A percentile compares a stretch with the other conserved stretches of the same genome.
Conservation (phyloP, 306 rosid species). For the Adenanthera pavonina region DNA sequence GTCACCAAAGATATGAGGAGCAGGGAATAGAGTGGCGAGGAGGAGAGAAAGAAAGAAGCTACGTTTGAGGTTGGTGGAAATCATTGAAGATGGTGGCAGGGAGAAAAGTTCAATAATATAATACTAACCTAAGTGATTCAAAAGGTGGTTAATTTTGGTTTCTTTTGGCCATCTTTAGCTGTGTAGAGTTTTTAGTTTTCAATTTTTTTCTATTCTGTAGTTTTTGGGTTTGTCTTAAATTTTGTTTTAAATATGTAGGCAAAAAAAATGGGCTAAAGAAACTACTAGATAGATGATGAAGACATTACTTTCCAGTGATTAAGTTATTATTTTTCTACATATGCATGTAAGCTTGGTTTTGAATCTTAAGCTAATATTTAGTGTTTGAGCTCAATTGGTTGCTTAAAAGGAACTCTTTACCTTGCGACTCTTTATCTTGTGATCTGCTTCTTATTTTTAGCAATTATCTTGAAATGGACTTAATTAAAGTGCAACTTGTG, state of each 20-base stretch:
- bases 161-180: background rate
- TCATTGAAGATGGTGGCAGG: slow-evolving; percentile 82
- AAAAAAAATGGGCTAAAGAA: slow-evolving; percentile 93
- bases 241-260: slow-evolving; percentile 51
- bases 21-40: too few species aligned
- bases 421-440: background rate
- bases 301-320: slow-evolving; percentile 89
- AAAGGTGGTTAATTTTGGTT: slow-evolving; percentile 57
- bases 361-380: background rate
- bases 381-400: background rate
- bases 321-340: too few species aligned
- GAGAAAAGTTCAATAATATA: slow-evolving; percentile 95
- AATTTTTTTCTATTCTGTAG: background rate
- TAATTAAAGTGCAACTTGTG: background rate
- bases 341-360: slow-evolving; percentile 56
- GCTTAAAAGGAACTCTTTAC: background rate
- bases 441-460: background rate
- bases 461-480: background rate
- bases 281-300: slow-evolving; percentile 93
- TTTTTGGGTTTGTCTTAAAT: slow-evolving; percentile 26
- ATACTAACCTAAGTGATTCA: slow-evolving; percentile 93
- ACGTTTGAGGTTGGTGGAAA: background rate
- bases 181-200: background rate
- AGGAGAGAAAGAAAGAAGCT: background rate
- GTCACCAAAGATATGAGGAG: too few species aligned